Evolutionary conservation across 2,329 filamentous ascomycete species (phyloP).

Genomic region (Fusarium avenaceum): DNA sequence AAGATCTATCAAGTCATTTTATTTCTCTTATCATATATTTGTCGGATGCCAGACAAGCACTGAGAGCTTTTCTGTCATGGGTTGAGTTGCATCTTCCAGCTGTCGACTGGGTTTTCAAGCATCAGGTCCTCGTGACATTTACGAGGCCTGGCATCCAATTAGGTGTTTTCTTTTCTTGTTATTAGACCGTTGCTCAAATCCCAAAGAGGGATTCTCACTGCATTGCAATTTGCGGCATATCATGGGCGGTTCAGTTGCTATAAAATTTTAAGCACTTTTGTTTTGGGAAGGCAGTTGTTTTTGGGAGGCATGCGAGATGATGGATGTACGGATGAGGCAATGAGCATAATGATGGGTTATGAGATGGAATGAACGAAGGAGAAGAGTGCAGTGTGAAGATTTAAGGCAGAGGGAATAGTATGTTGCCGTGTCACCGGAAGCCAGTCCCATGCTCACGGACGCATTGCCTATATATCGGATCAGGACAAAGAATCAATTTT

Average conservation of each 20-base stretch:
- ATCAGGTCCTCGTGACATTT: slow-evolving; percentile 20
- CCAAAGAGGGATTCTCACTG: slow-evolving; percentile 28
- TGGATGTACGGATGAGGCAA: slow-evolving; percentile 37
- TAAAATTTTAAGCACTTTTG: slow-evolving; percentile 23
- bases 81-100: slow-evolving; percentile 35
- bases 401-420: slow-evolving; percentile 17
- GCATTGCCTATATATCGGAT: slow-evolving; percentile 26
- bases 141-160: slow-evolving; percentile 24
- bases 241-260: slow-evolving; percentile 42
- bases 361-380: slow-evolving; percentile 28
- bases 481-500: slow-evolving; percentile 31
- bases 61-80: slow-evolving; percentile 22
- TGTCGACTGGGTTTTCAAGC: slow-evolving; percentile 36
- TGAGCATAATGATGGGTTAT: slow-evolving; percentile 38
- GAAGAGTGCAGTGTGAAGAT: slow-evolving; percentile 23
- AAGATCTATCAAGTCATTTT: slow-evolving; percentile 32
- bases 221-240: slow-evolving; percentile 32
- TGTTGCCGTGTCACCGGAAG: slow-evolving; percentile 12
- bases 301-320: slow-evolving; percentile 29
- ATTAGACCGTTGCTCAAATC: slow-evolving; percentile 44
- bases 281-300: slow-evolving; percentile 29
- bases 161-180: slow-evolving; percentile 38
- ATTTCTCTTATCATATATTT: slow-evolving; percentile 38
- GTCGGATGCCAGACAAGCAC: slow-evolving; percentile 38
- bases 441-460: slow-evolving; percentile 23